Evolutionary conservation across 2,329 filamentous ascomycete species (phyloP), one percentile per base, ranked within the genome.

Genomic region (Mycosphaerella sp.): DNA sequence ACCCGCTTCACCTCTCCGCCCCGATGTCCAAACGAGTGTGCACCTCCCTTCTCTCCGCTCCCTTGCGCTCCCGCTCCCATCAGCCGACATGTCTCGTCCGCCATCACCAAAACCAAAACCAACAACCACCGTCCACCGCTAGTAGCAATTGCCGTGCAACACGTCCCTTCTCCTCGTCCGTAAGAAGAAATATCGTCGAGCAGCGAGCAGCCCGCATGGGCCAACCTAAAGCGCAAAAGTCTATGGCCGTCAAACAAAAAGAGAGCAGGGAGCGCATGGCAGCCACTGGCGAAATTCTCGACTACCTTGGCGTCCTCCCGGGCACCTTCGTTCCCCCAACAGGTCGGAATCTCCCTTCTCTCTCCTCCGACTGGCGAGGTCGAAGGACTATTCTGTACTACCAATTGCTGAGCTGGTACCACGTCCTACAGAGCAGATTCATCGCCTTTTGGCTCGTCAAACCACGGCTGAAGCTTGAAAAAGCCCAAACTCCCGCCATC

Each of bases 291-390:
- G 53, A 51, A 53, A 60, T 64, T 46, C 69, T 60, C 39, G 62
- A 74, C 53, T 72, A 76, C 60, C 60, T 77, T 17, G 76, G 76
- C 34, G 41, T 78, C 43, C 62, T 78, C 44, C 73, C 73, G 36
- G 62, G 62, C 29, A 69, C 65, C 5, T 65, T 69, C 52, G 54
- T 71, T 39, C 65, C 66, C 45, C 68, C 68, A 4, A 55, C 60
- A 4, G 55, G 60, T 17, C 43, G 42, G 41, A 61, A 64, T 12
- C 54, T 63, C 10, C 67, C 66, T 8, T 56, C 56, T 10, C 53
- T 58, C 42, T 39, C 58, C 26, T 51, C 29, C 10, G 44, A 61
- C n/a, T 48, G 31, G 17, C 32, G 47, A 5, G 49, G 14, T 3
- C 53, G 57, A 1, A 34, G 36, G 10, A 53, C 53, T 32, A 10